Conservation (phyloP, 2,329 filamentous ascomycete genomes). For the Talaromyces amestolkiae region DNA sequence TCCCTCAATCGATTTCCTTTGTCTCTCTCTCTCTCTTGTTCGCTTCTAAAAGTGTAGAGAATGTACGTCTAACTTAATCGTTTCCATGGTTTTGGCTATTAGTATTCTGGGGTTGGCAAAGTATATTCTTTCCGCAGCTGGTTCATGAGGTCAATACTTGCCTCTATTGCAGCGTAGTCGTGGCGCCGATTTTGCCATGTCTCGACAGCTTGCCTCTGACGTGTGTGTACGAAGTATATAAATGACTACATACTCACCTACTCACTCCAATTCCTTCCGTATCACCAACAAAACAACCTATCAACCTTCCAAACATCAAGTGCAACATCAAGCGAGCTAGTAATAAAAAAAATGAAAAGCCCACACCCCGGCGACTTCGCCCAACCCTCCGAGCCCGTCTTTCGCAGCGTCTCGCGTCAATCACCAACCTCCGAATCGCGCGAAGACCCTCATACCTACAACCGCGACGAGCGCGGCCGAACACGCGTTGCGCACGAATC, state of each 20-base stretch:
- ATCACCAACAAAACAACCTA: neutral
- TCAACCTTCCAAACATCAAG: neutral
- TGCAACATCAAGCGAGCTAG: neutral
- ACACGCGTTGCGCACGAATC: slow-evolving; percentile 1
- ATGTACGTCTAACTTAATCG: neutral
- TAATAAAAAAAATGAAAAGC: slow-evolving; percentile 6
- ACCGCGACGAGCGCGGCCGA: slow-evolving; percentile 12
- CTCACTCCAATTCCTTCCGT: no score
- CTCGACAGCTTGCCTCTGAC: neutral
- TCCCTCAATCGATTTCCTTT: neutral
- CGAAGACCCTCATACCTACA: slow-evolving; percentile 17
- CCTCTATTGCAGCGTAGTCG: neutral
- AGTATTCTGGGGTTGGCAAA: neutral
- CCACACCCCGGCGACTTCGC: slow-evolving; percentile 20
- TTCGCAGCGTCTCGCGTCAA: slow-evolving; percentile 19
- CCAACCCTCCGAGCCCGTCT: slow-evolving; percentile 16
- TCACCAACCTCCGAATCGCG: slow-evolving; percentile 7
- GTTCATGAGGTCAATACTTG: slow-evolving; percentile 1
- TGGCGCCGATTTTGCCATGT: neutral
- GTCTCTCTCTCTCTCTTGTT: neutral
- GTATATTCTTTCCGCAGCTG: neutral
- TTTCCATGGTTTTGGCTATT: neutral
- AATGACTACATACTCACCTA: neutral
- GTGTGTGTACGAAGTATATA: neutral
- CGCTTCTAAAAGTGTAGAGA: no score